Evolutionary conservation across 2,329 filamentous ascomycete species (phyloP).

Genomic region (Xylariales sp.): DNA sequence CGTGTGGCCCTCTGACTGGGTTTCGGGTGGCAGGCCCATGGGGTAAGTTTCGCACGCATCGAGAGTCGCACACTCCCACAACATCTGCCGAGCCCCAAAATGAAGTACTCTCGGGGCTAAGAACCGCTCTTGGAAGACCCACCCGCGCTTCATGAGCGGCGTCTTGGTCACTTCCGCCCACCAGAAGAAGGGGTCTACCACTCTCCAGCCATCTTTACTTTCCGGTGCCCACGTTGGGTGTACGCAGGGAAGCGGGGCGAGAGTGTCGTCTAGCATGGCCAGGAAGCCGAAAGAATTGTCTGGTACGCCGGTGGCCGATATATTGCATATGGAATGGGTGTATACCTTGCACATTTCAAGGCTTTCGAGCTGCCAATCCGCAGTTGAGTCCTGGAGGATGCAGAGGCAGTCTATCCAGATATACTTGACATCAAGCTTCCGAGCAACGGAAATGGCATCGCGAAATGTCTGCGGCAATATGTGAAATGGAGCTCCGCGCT

Average conservation of each 20-base stretch:
- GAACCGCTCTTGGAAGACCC: background rate
- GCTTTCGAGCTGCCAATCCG: background rate
- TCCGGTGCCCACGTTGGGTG: too few relatives aligned
- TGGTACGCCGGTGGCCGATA: background rate
- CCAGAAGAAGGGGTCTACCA: slow-evolving; percentile 4
- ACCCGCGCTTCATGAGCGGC: background rate
- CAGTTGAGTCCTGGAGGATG: background rate
- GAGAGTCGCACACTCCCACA: slow-evolving; percentile 4
- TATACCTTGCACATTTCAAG: background rate
- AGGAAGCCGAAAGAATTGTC: background rate
- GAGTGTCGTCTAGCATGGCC: background rate
- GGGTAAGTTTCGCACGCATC: slow-evolving; percentile 7
- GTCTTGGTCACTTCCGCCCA: slow-evolving; percentile 6
- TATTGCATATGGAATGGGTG: background rate
- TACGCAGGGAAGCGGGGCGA: background rate
- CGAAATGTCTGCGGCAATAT: background rate
- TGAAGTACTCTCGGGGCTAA: background rate
- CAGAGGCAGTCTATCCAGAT: slow-evolving; percentile 2
- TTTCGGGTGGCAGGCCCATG: background rate
- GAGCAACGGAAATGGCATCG: background rate
- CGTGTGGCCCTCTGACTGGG: background rate
- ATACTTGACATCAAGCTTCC: background rate
- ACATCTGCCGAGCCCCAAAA: slow-evolving; percentile 1
- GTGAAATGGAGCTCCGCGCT: background rate
- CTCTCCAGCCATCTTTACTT: background rate